Evolutionary conservation across 164 flowering plant species (phyloP), one percentile per base, ranked within the genome.

Genomic region (Nymphaea colorata): DNA sequence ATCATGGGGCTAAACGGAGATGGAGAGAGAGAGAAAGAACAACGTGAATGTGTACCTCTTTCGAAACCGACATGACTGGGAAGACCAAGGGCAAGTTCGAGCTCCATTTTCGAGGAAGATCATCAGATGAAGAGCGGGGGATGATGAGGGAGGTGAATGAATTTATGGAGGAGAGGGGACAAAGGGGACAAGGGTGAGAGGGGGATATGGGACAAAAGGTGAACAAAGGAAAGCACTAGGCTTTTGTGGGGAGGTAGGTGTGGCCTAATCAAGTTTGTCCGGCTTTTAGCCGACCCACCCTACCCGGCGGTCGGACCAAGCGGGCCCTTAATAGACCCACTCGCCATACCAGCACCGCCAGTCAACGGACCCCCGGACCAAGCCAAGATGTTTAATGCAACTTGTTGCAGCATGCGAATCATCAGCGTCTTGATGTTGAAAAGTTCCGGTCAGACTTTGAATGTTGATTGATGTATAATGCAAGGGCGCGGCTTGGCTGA

Each of bases 121-220:
- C 16, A 18, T 61, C n/a, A 17, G 64, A 2, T 11, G 64, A 17
- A 8, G 64, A 17, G 3, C 8, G 0, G 36, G 6, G 5, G 6
- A 61, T 6, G 64, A 61, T 8, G 6, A 4, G 11, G 17, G 7
- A 17, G 12, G n/a, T 15, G 17, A 11, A 0, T 17, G 41, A 3
- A 61, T 17, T n/a, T 17, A 55, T 17, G 64, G 4, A 61, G 42
- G 6, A 17, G n/a, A 17, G 42, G 41, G 12, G 64, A 17, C 64
- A 61, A 61, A 17, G 42, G 64, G 64, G 64, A 61, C 64, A 61
- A 6, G 42, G 42, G n/a, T 61, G 64, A 12, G 4, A 61, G 64
- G 64, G 7, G 64, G 64, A 61, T 61, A 17, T 41, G 41, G 42
- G 64, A 61, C 64, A 61, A 7, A 12, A 17, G 41, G 41, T 51